Evolutionary conservation across 305 asterid species (phyloP), one percentile per base, ranked within the genome.

Genomic region (Salvia sclarea): DNA sequence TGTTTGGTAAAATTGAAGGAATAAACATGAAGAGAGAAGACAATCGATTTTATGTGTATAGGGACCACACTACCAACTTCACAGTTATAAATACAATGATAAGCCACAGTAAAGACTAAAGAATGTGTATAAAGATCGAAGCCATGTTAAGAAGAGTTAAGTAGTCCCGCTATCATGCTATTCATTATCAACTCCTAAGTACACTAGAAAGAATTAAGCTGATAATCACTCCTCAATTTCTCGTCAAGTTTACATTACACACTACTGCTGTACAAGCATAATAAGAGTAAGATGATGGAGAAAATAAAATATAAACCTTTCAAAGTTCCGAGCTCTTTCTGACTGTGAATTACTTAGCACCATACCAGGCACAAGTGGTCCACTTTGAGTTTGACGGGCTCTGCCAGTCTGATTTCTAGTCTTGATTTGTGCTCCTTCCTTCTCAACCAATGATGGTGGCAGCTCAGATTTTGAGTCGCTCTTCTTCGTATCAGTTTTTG

Each of bases 351-450:
- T 83, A 83, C 85, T 79, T 73, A 85, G 81, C 70, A 86, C 90
- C 47, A 57, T 17, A 45, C 91, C 96, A 49, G 95, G 89, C 85
- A 75, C 79, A 79, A 95, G 98, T n/a, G 99, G 98, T 73, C 99
- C 99, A 75, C 99, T 92, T 78, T 86, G 99, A 68, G 91, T 88
- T 88, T 92, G 92, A 68, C 98, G 97, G 78, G 84, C 74, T 76
- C 83, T 87, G 64, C 72, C 74, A n/a, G 81, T 68, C 82, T 84
- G 92, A 76, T 56, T 79, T 80, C 75, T 84, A 72, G 77, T 70
- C 79, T 81, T 91, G 76, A 84, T 68, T 37, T 55, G 83, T 58
- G 78, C 63, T 54, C 58, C 72, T 76, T 89, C 97, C 78, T 84
- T 89, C 66, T 91, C 96, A n/a, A 78, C 78, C 75, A 79, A n/a